Evolutionary conservation across 2,329 filamentous ascomycete genomes (phyloP), one percentile per base, ranked within the genome.

Genomic region (Metarhizium rileyi): DNA sequence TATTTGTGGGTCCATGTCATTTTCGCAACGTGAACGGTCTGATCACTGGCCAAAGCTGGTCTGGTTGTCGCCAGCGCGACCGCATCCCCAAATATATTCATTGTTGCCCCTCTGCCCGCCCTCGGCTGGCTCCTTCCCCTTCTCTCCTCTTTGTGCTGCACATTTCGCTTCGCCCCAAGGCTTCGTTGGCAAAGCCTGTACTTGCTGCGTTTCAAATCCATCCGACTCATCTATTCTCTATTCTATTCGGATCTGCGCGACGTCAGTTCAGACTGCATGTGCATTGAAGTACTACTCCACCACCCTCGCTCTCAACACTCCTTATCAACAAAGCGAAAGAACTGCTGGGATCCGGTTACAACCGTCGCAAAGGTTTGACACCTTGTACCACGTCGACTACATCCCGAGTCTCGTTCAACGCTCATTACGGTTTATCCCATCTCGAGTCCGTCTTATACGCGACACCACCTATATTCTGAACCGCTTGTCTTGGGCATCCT

Each of bases 141-240:
- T 23, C 6, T 47, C 9, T 33, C 23, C 25, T 5, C 3, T 30
- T 18, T 20, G 35, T 18, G 9, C 35, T 9, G 5, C 35, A 1
- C 35, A n/a, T 38, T 10, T 38, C 43, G 26, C 40, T n/a, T 47
- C 44, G 40, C 42, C 44, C 52, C 49, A 49, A 52, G 64, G 65
- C 75, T 77, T 77, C 75, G 75, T 77, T 77, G 75, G 75, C 75
- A 77, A 72, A 77, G 75, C 75, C 73, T 68, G 45, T 57, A 55
- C 51, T 47, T 56, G 59, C 42, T 53, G 56, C 55, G 55, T 54
- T 53, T 59, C 43, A 53, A 46, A 10, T n/a, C n/a, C n/a, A n/a
- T n/a, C n/a, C 51, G 25, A 49, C 47, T 52, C 48, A 47, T 49
- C 55, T 56, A 22, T 52, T 52, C n/a, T 18, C 10, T 3, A 14